phyloP scores from a whole-genome alignment of 2,329 filamentous ascomycete species.

The Ophiostoma sp. region DNA sequence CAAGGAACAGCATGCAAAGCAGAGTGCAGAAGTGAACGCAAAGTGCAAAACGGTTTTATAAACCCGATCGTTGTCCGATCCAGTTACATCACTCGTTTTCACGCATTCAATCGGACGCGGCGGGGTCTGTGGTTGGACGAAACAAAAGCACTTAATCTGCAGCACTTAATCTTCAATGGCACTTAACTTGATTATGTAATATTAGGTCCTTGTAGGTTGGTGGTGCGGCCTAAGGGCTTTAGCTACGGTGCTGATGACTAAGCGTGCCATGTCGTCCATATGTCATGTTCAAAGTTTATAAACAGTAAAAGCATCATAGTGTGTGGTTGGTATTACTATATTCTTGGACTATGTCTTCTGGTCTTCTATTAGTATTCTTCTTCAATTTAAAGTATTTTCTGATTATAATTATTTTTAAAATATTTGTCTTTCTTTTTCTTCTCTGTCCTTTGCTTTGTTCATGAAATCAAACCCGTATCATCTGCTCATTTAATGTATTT shows the following conservation, averaged over 20 bases:
- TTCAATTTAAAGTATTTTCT: too few relatives aligned
- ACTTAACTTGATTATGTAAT: constrained; percentile 6
- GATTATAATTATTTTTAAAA: too few relatives aligned
- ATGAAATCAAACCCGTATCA: too few relatives aligned
- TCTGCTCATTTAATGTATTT: not conserved
- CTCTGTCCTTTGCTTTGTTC: too few relatives aligned
- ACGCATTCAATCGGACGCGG: not conserved
- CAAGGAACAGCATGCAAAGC: not conserved
- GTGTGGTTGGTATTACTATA: too few relatives aligned
- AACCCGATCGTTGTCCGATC: not conserved
- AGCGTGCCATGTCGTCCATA: not conserved
- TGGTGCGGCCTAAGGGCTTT: not conserved
- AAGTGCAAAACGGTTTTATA: not conserved
- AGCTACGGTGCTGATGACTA: not conserved
- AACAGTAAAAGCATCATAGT: too few relatives aligned
- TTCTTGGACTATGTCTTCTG: too few relatives aligned
- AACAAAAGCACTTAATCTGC: constrained; percentile 9
- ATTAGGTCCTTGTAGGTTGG: not conserved
- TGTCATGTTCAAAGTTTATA: too few relatives aligned
- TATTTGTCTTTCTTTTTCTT: too few relatives aligned
- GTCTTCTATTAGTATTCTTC: too few relatives aligned
- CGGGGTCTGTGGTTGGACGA: not conserved
- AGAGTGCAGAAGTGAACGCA: not conserved
- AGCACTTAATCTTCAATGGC: not conserved
- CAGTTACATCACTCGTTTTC: constrained; percentile 4